phyloP scores from a whole-genome alignment of 2,329 filamentous ascomycete species.

The Beauveria pseudobassiana region DNA sequence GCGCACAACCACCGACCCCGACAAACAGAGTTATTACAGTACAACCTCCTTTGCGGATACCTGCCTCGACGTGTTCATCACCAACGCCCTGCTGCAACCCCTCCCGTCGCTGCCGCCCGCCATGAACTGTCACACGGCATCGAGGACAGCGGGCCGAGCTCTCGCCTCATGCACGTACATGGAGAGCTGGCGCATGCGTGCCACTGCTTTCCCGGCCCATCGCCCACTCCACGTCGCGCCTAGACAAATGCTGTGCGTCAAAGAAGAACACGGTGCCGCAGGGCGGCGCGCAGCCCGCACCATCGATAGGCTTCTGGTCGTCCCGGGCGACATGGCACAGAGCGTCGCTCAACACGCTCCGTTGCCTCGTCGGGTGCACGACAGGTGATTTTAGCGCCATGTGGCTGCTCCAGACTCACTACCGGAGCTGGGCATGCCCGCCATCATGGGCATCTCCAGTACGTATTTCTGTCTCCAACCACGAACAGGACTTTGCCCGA shows the following conservation, averaged over 20 bases:
- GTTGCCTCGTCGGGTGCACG: constrained; percentile 49
- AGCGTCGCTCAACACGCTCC: constrained; percentile 46
- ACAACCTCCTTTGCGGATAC: neutral
- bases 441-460: constrained; percentile 48
- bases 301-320: neutral
- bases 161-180: neutral
- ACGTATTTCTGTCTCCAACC: constrained; percentile 11
- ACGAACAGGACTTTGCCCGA: no score
- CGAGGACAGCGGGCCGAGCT: neutral
- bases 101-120: neutral
- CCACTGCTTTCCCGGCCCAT: neutral
- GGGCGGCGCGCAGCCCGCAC: neutral
- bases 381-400: constrained; percentile 48
- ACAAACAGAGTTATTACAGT: no score
- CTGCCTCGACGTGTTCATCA: neutral
- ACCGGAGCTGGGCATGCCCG: constrained; percentile 37
- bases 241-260: constrained; percentile 8
- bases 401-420: constrained; percentile 45
- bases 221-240: neutral
- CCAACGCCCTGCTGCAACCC: neutral
- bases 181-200: neutral
- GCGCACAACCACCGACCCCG: neutral
- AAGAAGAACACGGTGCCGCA: neutral
- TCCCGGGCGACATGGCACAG: constrained; percentile 33
- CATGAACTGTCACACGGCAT: neutral